These are phyloP conservation scores for Aspergillus sp. DNA, from an alignment of 2,329 filamentous ascomycete species.

Conservation along the genomic window DNA sequence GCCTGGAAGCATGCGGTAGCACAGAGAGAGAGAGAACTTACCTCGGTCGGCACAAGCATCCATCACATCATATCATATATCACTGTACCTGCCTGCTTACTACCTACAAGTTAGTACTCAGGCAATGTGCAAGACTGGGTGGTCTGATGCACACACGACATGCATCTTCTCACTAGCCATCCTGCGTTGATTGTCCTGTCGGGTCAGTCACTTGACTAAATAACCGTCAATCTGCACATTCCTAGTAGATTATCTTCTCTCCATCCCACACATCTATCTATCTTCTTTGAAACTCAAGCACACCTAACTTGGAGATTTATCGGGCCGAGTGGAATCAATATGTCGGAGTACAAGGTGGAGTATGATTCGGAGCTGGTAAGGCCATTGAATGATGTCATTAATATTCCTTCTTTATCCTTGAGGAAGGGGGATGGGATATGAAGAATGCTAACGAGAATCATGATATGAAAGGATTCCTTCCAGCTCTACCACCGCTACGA, in stretches of 20 bases:
- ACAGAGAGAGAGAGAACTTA: neutral
- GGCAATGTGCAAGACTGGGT: too few relatives aligned
- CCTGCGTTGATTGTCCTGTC: too few relatives aligned
- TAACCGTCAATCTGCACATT: too few relatives aligned
- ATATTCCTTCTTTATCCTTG: too few relatives aligned
- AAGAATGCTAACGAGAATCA: neutral
- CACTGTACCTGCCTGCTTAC: neutral
- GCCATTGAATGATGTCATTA: neutral
- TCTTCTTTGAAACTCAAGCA: too few relatives aligned
- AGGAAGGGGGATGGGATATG: neutral
- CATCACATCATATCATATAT: neutral
- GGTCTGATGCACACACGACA: too few relatives aligned
- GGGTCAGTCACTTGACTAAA: too few relatives aligned
- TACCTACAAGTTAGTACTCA: too few relatives aligned
- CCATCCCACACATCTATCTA: too few relatives aligned
- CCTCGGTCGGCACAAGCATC: neutral
- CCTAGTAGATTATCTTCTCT: too few relatives aligned
- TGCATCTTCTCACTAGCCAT: too few relatives aligned
- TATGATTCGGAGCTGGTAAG: constrained; percentile 16
- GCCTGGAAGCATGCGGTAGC: too few relatives aligned
- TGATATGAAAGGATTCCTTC: constrained; percentile 40
- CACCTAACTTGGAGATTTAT: neutral
- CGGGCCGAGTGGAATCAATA: neutral
- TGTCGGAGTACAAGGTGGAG: constrained; percentile 14
- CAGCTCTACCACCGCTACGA: constrained; percentile 48